A percentile compares a stretch with the other conserved stretches of the same genome.
Evolutionary conservation across 441 rosid genomes (phyloP).

Genomic region (Monsonia emarginata): DNA sequence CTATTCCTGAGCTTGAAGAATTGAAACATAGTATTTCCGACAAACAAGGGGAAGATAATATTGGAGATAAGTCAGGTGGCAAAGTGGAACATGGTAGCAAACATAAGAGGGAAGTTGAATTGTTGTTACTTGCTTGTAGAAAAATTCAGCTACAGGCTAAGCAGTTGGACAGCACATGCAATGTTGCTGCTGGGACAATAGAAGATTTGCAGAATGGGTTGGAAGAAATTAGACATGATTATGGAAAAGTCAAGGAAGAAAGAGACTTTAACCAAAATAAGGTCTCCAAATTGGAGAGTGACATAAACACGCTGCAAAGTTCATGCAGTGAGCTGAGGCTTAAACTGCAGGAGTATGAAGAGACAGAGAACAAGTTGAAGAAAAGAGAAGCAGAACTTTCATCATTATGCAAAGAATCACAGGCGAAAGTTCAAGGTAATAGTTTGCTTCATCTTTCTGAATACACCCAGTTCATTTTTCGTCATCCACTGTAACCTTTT

Average conservation of each 20-base stretch:
- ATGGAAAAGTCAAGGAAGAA: slow-evolving; percentile 41
- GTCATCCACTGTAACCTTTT: neutral
- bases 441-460: slow-evolving; percentile 7
- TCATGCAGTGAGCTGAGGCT: slow-evolving; percentile 41
- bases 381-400: slow-evolving; percentile 49
- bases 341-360: slow-evolving; percentile 36
- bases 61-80: slow-evolving; percentile 20
- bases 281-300: slow-evolving; percentile 50
- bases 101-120: slow-evolving; percentile 31
- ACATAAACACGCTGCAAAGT: slow-evolving; percentile 37
- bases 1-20: slow-evolving; percentile 40
- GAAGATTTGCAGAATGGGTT: slow-evolving; percentile 55
- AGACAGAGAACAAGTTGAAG: slow-evolving; percentile 41
- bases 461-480: slow-evolving; percentile 10
- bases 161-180: slow-evolving; percentile 46
- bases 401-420: slow-evolving; percentile 21
- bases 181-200: slow-evolving; percentile 40
- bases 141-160: slow-evolving; percentile 31
- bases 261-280: slow-evolving; percentile 37
- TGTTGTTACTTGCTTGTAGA: slow-evolving; percentile 36
- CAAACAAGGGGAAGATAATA: slow-evolving; percentile 28
- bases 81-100: slow-evolving; percentile 26
- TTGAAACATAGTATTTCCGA: slow-evolving; percentile 22
- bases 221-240: slow-evolving; percentile 28
- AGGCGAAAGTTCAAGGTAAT: slow-evolving; percentile 39